Evolutionary conservation across 73 alveolate species (phyloP).

Genomic region (Paramecium primaurelia): DNA sequence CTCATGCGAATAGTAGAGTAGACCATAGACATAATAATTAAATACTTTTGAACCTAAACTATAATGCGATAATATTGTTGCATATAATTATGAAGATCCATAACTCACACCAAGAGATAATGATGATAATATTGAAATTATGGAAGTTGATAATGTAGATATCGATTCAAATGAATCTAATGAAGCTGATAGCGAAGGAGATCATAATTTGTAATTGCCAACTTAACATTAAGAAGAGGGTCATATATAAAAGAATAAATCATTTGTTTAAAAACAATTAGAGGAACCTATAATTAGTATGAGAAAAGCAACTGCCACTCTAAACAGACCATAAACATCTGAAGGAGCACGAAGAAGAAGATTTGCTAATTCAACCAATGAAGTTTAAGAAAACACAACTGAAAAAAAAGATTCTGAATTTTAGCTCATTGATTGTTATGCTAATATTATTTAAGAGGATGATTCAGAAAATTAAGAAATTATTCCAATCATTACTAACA

Average conservation of each 20-base stretch:
- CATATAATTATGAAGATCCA: background rate
- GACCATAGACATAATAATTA: background rate
- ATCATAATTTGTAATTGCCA: background rate
- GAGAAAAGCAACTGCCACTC: background rate
- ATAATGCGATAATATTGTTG: background rate
- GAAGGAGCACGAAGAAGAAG: slow-evolving; percentile 37
- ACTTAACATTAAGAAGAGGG: background rate
- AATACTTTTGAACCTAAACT: background rate
- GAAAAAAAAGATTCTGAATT: background rate
- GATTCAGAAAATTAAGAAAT: background rate
- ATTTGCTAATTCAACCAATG: background rate
- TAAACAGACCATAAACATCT: slow-evolving; percentile 17
- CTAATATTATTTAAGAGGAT: background rate
- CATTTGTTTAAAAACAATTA: background rate
- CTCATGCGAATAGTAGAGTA: background rate
- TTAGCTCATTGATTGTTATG: background rate
- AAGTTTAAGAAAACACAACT: background rate
- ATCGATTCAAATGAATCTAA: slow-evolving; percentile 1
- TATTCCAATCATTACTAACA: background rate
- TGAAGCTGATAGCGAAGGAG: slow-evolving; percentile 31
- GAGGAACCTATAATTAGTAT: background rate
- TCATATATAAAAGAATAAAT: background rate
- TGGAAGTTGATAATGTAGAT: background rate
- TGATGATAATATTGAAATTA: background rate
- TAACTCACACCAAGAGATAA: background rate